Base-by-base conservation (phyloP, 176 grass and related monocot genomes). In the Oryza coarctata region DNA sequence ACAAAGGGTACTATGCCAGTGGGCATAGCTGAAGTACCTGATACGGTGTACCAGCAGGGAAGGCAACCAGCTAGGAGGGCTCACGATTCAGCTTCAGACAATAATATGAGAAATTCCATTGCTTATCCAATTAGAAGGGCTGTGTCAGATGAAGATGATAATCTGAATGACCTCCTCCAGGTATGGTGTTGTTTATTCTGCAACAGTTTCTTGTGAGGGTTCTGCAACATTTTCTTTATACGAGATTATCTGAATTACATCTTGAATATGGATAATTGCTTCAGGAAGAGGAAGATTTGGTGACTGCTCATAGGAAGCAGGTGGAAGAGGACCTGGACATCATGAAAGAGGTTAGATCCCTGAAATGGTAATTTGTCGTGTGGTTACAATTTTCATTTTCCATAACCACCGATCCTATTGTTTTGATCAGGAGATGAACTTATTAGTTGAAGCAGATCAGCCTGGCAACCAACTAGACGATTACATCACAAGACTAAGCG, bases 241-340 rank as follows among this genome's bases (percentile, higher is more conserved):
- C 45, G 50, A 20, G 7, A 83, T 94, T 27, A 35, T 49, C 7
- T 17, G 10, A 44, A 26, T 13, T 61, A 58, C 60, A 57, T 65
- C 31, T 80, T 85, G 12, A 76, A 7, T 71, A 43, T 36, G 29
- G 23, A 39, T 39, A 62, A 69, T 11, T 76, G 10, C 31, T 88
- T 15, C 87, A 99, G 97, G 97, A 94, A 94, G 93, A 99, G 82
- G 97, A 94, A 73, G 89, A 92, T 88, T 73, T 99, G 81, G 89
- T 99, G 29, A 80, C n/a, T 9, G 91, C 93, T 79, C 97, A 99
- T 68, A 76, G 91, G n/a, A 96, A 91, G 70, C 97, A 99, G 70
- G 85, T 99, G 50, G 97, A 99, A 80, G 97, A 93, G 29, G 94
- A 93, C 40, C 61, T 99, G 67, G 91, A 99, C 55, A 94, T 99